Evolutionary conservation across 768 basidiomycete species (phyloP), one percentile per base, ranked within the genome.

Genomic region (Mycena galericulata): DNA sequence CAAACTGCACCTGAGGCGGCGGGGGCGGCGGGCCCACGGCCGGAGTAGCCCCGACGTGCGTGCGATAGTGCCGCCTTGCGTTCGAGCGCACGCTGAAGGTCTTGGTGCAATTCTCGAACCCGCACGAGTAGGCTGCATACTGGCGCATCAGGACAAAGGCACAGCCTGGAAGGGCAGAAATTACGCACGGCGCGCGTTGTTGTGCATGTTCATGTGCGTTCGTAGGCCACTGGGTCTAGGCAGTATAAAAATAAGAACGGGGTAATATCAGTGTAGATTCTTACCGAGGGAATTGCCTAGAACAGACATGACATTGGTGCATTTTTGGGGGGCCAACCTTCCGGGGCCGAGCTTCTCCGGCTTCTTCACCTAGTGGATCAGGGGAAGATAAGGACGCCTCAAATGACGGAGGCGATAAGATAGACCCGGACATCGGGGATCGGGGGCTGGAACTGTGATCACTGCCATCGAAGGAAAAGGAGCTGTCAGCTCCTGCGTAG

Each of bases 81-180:
- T 95, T 95, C 10, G 93, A 94, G 15, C 91, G 88, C 20, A 94
- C 92, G 22, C 91, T 88, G 73, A 94, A 95, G 4, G 83, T 85
- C 74, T 91, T 90, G 32, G 81, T 78, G 75, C 93, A 95, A 36
- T 84, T 83, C 17, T 85, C 81, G 54, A 89, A 88, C 0, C 79
- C 84, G 74, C 93, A 95, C 7, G 78, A 66, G 62, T 79, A 87
- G 11, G 86, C 87, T 87, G 69, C 47, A 17, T 34, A 34, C 34
- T 17, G 20, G 22, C 11, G 17, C 2, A 10, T 51, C 46, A 50
- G 36, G 15, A 20, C 20, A 22, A 7, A 32, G 6, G 32, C 5
- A 2, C 20, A 41, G 24, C 1, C 30, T 6, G n/a, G 49, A 17
- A 49, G 18, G 20, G 36, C 14, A 46, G 17, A 64, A 49, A 22